These are phyloP conservation scores for Auriscalpium microsporum DNA, from an alignment of 768 basidiomycete genomes.

Conservation along the genomic window DNA sequence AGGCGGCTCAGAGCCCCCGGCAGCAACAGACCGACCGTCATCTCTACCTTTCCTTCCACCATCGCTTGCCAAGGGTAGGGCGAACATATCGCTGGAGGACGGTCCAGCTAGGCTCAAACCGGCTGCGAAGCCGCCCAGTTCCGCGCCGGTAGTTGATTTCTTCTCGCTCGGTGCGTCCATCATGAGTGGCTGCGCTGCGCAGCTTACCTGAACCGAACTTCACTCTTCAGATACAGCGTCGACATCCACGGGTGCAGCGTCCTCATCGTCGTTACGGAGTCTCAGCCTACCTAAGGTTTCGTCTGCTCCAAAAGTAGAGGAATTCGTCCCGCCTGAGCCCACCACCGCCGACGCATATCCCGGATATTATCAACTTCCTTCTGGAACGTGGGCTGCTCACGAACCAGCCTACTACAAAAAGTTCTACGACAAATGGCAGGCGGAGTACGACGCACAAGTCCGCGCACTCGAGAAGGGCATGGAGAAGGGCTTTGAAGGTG, in stretches of 20 bases:
- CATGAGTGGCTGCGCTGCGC: neutral
- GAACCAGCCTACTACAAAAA: slow-evolving; percentile 60
- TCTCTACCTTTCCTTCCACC: slow-evolving; percentile 49
- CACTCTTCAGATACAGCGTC: slow-evolving; percentile 8
- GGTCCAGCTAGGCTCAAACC: slow-evolving; percentile 7
- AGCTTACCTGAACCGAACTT: neutral
- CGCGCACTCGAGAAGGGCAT: slow-evolving; percentile 64
- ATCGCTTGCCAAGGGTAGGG: slow-evolving; percentile 49
- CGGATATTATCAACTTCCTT: slow-evolving; percentile 79
- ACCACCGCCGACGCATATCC: slow-evolving; percentile 71
- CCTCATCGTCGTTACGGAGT: slow-evolving; percentile 14
- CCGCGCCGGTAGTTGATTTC: slow-evolving; percentile 46
- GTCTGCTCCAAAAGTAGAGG: slow-evolving; percentile 61
- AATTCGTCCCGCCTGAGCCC: slow-evolving; percentile 66
- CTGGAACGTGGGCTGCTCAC: slow-evolving; percentile 71
- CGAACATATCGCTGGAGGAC: slow-evolving; percentile 35
- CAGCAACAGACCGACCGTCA: slow-evolving; percentile 5
- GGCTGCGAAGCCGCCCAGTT: slow-evolving; percentile 8
- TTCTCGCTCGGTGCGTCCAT: slow-evolving; percentile 52
- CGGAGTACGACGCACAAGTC: slow-evolving; percentile 62
- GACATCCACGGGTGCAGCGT: neutral
- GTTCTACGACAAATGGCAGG: slow-evolving; percentile 66
- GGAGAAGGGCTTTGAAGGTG: slow-evolving; percentile 62
- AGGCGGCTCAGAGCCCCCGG: too few species aligned
- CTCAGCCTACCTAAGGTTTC: slow-evolving; percentile 31